phyloP scores from a whole-genome alignment of 345 rosid genomes.

The Lumnitzera littorea region DNA sequence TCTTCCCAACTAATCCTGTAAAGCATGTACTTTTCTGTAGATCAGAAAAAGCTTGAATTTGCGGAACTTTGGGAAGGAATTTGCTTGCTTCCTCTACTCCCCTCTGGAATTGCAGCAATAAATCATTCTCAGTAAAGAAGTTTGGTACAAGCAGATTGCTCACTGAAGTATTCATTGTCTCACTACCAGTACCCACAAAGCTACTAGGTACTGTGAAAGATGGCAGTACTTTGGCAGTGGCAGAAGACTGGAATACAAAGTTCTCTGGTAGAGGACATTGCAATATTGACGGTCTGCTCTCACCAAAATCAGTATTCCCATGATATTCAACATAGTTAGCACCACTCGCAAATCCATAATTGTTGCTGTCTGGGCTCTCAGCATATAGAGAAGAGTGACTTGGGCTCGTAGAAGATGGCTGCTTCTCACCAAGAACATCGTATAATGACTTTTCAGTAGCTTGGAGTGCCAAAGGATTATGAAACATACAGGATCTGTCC shows the following conservation, averaged over 20 bases:
- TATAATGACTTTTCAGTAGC: conserved; percentile 49
- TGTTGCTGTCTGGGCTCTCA: conserved; percentile 19
- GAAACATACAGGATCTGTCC: conserved; percentile 31
- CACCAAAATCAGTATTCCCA: conserved; percentile 34
- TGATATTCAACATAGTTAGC: conserved; percentile 33
- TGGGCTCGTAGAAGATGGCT: conserved; percentile 4
- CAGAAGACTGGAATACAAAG: conserved; percentile 46
- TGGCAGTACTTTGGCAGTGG: conserved; percentile 16
- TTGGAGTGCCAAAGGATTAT: conserved; percentile 40
- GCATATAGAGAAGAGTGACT: conserved; percentile 6
- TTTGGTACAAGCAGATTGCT: conserved; percentile 16
- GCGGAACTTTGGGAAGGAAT: conserved; percentile 47
- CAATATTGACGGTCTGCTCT: conserved; percentile 18
- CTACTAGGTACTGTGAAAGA: conserved; percentile 9
- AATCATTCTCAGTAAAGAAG: conserved; percentile 27
- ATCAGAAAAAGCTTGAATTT: conserved; percentile 33
- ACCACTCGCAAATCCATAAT: conserved; percentile 16
- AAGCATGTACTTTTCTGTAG: conserved; percentile 16
- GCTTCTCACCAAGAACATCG: conserved; percentile 30
- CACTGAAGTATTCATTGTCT: conserved; percentile 7
- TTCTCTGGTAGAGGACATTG: conserved; percentile 29
- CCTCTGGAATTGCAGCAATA: conserved; percentile 48
- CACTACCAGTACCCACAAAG: conserved; percentile 18
- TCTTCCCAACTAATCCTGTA: conserved; percentile 11
- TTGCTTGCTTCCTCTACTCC: conserved; percentile 75